Percentiles rank a stretch among this genome's conserved stretches.
These are phyloP conservation scores for Lanmaoa rubissima DNA, from an alignment of 768 basidiomycete species.

Conservation along the genomic window DNA sequence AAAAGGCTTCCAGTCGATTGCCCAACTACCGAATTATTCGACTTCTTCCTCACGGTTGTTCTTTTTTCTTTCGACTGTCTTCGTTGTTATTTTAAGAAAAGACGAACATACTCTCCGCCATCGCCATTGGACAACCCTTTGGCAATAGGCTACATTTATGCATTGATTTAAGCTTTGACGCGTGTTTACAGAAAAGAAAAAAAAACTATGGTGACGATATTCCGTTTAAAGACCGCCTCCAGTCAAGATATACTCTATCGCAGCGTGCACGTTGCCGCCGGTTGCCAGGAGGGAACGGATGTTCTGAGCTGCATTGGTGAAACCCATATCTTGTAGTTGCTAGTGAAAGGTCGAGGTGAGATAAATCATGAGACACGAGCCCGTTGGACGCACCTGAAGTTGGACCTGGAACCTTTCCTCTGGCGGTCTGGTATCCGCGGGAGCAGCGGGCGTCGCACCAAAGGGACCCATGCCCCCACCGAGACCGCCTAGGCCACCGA, in stretches of 20 bases:
- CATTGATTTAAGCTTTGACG: too few relatives aligned
- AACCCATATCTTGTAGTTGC: conserved; percentile 96
- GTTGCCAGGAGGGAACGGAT: conserved; percentile 87
- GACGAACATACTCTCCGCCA: too few relatives aligned
- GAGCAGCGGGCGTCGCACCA: conserved; percentile 32
- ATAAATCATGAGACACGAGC: background rate
- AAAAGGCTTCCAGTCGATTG: too few relatives aligned
- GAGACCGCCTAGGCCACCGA: conserved; percentile 33
- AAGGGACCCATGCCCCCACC: conserved; percentile 25
- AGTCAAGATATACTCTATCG: conserved; percentile 87
- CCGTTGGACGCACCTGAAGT: conserved; percentile 52
- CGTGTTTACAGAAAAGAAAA: background rate
- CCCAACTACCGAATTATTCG: too few relatives aligned
- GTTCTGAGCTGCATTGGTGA: conserved; percentile 86
- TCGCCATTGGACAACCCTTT: too few relatives aligned
- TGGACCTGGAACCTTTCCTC: conserved; percentile 94
- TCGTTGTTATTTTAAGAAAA: too few relatives aligned
- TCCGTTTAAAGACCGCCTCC: conserved; percentile 55
- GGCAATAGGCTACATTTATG: too few relatives aligned
- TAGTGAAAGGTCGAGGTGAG: conserved; percentile 28
- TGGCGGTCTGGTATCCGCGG: conserved; percentile 70
- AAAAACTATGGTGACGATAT: background rate
- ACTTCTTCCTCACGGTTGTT: too few relatives aligned
- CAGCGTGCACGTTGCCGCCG: conserved; percentile 88
- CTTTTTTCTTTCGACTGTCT: too few relatives aligned